A percentile compares a stretch with the other conserved stretches of the same genome.
Evolutionary conservation across 345 rosid species (phyloP).

Genomic region (Erodium maritimum): DNA sequence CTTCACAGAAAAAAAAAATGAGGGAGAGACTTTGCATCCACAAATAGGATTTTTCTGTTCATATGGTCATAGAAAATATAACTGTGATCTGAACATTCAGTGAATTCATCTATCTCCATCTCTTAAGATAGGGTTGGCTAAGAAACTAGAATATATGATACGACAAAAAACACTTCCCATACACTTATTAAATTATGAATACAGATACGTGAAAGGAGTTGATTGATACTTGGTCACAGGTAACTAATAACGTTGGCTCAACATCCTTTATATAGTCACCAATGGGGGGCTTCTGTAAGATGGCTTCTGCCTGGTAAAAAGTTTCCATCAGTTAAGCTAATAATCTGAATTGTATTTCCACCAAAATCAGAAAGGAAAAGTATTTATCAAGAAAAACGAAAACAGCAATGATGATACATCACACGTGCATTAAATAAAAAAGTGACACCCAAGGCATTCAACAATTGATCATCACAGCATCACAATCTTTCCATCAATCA

Average conservation of each 20-base stretch:
- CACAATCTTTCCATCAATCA: too few relatives aligned
- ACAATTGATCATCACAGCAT: too few relatives aligned
- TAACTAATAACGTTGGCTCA: constrained; percentile 49
- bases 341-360: constrained; percentile 7
- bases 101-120: too few relatives aligned
- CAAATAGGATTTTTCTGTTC: too few relatives aligned
- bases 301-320: constrained; percentile 75
- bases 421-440: too few relatives aligned
- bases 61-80: too few relatives aligned
- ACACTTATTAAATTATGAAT: constrained; percentile 1
- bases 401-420: too few relatives aligned
- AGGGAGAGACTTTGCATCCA: too few relatives aligned
- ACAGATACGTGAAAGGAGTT: constrained; percentile 6
- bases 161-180: background rate
- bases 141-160: background rate
- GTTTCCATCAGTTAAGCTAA: constrained; percentile 17
- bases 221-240: constrained; percentile 74
- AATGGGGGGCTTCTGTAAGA: constrained; percentile 39
- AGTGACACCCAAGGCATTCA: too few relatives aligned
- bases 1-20: too few relatives aligned
- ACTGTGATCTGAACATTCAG: too few relatives aligned
- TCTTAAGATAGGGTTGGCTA: too few relatives aligned
- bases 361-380: background rate
- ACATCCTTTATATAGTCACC: constrained; percentile 36
- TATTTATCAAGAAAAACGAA: background rate